Base-by-base conservation (phyloP, 352 stramenopile genomes). In the Phytophthora ramorum region DNA sequence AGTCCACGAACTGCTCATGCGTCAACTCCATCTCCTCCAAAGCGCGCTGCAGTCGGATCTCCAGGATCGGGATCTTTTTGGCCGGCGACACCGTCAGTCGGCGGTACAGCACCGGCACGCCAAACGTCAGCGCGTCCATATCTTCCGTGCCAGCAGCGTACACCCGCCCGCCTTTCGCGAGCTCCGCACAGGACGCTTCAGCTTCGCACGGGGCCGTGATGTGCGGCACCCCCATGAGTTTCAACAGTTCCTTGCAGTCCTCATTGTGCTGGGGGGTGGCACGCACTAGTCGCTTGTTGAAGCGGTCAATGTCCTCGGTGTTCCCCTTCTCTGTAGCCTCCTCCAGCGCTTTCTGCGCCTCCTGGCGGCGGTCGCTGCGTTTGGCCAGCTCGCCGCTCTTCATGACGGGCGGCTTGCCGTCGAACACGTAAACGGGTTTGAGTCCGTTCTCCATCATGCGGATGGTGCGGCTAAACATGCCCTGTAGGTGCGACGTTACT, bases 391-490 rank as follows among this genome's bases (percentile, higher is more conserved):
- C 98, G 12, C 94, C 95, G 49, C 83, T 91, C 80, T 99, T 99
- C 73, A 99, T 93, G 37, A 95, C 81, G 5, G 98, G 98, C 35
- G 98, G 97, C 78, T 99, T 99, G 32, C 98, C 98, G 68, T 99
- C 98, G 81, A 99, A 99, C 14, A 99, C 97, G 72, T 98, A 99
- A 34, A 99, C 94, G 12, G 98, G 98, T 70, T 98, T 98, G 53
- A 99, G 85, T 13, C 98, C 98, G 71, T 98, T 97, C 52, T 97
- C 89, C 74, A 99, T 94, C 74, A 99, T 96, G 34, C 97, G 97
- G 76, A 99, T 99, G 24, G 98, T 99, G 14, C 97, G 91, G 77
- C 98, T 99, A 74, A 99, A 99, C 85, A 99, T 98, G 51, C 98
- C 98, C 68, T 96, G 85, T 46, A 96, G 58, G 34, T 96, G 88